Percentiles rank a stretch among this genome's conserved stretches.
Conservation (phyloP, 2,329 filamentous ascomycete species). For the Fusarium devonianum region DNA sequence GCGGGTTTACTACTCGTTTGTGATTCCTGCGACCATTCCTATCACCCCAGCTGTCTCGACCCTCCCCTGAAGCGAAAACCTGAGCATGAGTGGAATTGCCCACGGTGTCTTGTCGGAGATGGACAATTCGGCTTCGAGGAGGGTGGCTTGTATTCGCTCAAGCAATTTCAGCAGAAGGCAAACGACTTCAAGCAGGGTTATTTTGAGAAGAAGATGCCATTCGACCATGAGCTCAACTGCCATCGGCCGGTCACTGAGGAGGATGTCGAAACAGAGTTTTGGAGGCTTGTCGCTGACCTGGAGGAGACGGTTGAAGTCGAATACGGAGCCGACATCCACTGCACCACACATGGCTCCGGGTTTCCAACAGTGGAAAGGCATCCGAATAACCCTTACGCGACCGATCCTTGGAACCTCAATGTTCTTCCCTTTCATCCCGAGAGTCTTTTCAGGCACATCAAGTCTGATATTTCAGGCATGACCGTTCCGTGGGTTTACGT, state of each 20-base stretch:
- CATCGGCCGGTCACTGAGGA: constrained; percentile 87
- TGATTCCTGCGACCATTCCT: constrained; percentile 90
- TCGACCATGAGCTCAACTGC: constrained; percentile 82
- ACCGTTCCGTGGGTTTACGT: constrained; percentile 99
- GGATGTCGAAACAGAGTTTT: constrained; percentile 96
- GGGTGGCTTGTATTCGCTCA: constrained; percentile 92
- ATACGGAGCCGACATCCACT: constrained; percentile 97
- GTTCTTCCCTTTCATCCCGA: constrained; percentile 89
- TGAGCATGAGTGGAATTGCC: constrained; percentile 93
- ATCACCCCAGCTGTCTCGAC: constrained; percentile 87
- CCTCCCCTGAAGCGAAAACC: constrained; percentile 80
- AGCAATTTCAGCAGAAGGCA: constrained; percentile 95
- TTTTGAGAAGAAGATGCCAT: constrained; percentile 89
- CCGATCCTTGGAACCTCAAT: constrained; percentile 95
- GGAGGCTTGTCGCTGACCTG: constrained; percentile 90
- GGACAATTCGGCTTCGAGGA: constrained; percentile 98
- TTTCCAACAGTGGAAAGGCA: constrained; percentile 95
- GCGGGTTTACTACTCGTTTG: constrained; percentile 76
- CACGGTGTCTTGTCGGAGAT: constrained; percentile 92
- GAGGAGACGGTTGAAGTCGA: constrained; percentile 98
- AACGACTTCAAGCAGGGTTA: constrained; percentile 94
- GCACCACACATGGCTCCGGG: constrained; percentile 94
- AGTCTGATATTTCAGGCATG: constrained; percentile 98
- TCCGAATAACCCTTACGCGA: constrained; percentile 84
- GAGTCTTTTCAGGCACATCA: constrained; percentile 95